Conservation (phyloP, 2,329 filamentous ascomycete genomes). For the Aspergillus sp. region DNA sequence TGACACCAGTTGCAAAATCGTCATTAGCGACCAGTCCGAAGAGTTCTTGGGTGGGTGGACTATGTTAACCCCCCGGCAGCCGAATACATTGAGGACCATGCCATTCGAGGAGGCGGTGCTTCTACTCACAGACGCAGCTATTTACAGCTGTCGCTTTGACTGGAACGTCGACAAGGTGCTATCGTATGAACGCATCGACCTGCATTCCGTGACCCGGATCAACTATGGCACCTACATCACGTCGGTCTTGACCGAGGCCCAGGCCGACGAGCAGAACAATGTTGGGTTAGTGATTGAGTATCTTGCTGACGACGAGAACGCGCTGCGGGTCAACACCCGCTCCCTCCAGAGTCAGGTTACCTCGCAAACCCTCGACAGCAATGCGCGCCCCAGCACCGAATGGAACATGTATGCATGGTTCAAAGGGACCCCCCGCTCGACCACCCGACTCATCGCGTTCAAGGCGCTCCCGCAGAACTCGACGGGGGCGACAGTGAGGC, state of each 20-base stretch:
- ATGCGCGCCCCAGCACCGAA: conserved; percentile 33
- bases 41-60: conserved; percentile 90
- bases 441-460: conserved; percentile 45
- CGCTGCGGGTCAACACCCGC: conserved; percentile 80
- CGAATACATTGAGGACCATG: conserved; percentile 68
- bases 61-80: conserved; percentile 71
- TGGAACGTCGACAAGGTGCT: conserved; percentile 95
- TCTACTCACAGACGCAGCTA: conserved; percentile 76
- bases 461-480: conserved; percentile 40
- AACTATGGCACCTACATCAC: conserved; percentile 87
- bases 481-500: conserved; percentile 38
- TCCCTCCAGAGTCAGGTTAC: conserved; percentile 66
- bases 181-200: conserved; percentile 82
- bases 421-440: conserved; percentile 30
- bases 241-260: conserved; percentile 74
- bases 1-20: conserved; percentile 82
- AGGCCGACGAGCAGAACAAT: conserved; percentile 77
- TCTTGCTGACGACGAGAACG: conserved; percentile 67
- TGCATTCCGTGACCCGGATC: conserved; percentile 72
- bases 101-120: conserved; percentile 89
- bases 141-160: conserved; percentile 90
- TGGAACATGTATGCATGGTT: conserved; percentile 49
- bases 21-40: conserved; percentile 79
- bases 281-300: conserved; percentile 83
- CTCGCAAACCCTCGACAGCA: conserved; percentile 32